Base-by-base conservation (phyloP, 192 early-diverging fungal species). In the Chytriomyces sp. region DNA sequence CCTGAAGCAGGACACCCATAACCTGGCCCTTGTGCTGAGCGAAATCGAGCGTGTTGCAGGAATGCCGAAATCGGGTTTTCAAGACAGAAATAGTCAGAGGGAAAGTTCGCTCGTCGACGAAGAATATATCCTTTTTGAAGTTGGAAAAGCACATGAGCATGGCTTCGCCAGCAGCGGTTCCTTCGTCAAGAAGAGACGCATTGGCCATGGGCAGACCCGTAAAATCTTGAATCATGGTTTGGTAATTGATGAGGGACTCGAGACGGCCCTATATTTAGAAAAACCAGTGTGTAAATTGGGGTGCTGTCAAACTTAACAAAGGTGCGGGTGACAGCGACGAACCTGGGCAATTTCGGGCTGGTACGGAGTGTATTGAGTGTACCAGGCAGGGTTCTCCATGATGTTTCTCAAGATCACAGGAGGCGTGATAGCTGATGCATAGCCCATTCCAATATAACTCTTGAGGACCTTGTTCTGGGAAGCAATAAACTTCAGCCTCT, bases 341-440 rank as follows among this genome's bases (percentile, higher is more conserved):
- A 49, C 44, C 44, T 99, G 98, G 59, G 98, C 89, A 75, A 99
- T 99, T 85, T 99, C 98, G 25, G 98, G 93, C 83, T 99, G 98
- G 81, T 99, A 99, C 53, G 97, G 97, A 39, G 96, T 98, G 82
- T 99, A 99, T 78, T 92, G 94, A 65, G 95, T 98, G 86, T 99
- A 99, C 98, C 98, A 99, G 33, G 93, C 95, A 33, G 98, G 98
- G 80, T 97, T 98, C 80, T 99, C 98, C 82, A 99, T 81, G 59
- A 99, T 86, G 77, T 99, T 99, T 74, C 98, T 89, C 69, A 98
- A 79, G 72, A 99, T 96, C 28, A 99, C 96, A 25, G 92, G 89
- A 33, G 98, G 98, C 25, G 94, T 93, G 52, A 95, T 88, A 22
- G 92, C 90, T 67, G 90, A 88, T 17, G 92, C 91, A 83, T 99